Evolutionary conservation across 2,329 filamentous ascomycete species (phyloP).

Genomic region (Chaetomium olivaceum): DNA sequence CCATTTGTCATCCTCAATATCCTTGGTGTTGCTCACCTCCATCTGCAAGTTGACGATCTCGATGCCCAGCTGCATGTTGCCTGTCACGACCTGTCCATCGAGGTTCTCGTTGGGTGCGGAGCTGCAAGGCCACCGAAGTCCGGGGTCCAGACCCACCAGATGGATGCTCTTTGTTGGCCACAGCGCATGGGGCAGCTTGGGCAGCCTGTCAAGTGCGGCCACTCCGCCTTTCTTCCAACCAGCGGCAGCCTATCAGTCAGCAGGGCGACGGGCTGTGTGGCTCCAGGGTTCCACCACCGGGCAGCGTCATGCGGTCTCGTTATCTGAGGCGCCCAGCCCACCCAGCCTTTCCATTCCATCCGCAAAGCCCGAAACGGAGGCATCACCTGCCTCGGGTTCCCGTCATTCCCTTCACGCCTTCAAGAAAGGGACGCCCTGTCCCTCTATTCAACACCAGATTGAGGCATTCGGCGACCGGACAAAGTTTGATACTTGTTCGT

Average conservation of each 20-base stretch:
- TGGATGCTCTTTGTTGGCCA: background rate
- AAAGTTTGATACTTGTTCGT: background rate
- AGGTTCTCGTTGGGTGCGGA: conserved; percentile 15
- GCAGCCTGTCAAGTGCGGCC: background rate
- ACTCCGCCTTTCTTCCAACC: background rate
- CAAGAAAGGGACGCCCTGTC: conserved; percentile 4
- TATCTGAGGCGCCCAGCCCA: conserved; percentile 12
- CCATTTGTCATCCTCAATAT: background rate
- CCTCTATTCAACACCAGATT: conserved; percentile 16
- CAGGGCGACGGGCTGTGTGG: conserved; percentile 15
- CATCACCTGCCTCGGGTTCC: conserved; percentile 10
- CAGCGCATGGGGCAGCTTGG: background rate
- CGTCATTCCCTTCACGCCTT: background rate
- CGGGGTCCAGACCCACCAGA: conserved; percentile 10
- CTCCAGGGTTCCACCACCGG: conserved; percentile 5
- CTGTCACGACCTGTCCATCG: background rate
- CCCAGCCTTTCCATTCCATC: conserved; percentile 14
- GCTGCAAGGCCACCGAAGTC: conserved; percentile 9
- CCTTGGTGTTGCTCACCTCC: too few relatives aligned
- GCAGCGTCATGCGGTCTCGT: conserved; percentile 21
- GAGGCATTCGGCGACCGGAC: background rate
- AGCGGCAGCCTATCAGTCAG: conserved; percentile 22
- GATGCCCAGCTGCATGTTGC: conserved; percentile 1
- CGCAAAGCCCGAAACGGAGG: conserved; percentile 12
- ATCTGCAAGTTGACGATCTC: background rate